Base-by-base conservation (phyloP, 805 yeast genomes). In the Kockiozyma suomiensis region DNA sequence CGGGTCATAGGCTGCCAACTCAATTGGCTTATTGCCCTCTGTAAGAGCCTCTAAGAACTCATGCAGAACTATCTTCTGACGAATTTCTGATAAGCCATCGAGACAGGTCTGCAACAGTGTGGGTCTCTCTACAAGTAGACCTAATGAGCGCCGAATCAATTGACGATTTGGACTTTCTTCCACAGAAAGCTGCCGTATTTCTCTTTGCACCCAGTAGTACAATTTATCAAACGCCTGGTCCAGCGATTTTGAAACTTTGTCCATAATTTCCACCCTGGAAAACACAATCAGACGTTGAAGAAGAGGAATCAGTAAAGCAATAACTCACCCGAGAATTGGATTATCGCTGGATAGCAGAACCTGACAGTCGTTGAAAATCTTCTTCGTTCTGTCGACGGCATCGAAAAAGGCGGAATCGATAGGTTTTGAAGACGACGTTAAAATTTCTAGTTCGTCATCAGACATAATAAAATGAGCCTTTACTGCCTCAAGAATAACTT, bases 1-100 rank as follows among this genome's bases (percentile, higher is more conserved):
- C 0, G 97, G 88, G 70, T 93, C 97, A 71, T 87, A 87, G 0
- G 88, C 86, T 7, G 86, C 82, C 46, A 86, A 74, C 32, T 83
- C 80, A 23, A 90, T 77, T 0, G 91, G 88, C 19, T 70, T 66
- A 35, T 69, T 73, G n/a, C 66, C 70, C 15, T 54, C 67, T 1
- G 74, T 69, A 4, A 77, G 47, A 1, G 76, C 76, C 4, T 58
- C 74, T 42, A 83, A 68, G 68, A 92, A 90, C 43, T 90, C 96
- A 52, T 84, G 87, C 4, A 83, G 74, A 3, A 90, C 75, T 3
- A 75, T 73, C 62, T 84, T 81, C 1, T 92, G 84, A 47, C 97
- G 80, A n/a, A 85, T 75, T n/a, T 83, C 84, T 0, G 85, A 78
- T n/a, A 91, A 81, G 40, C 81, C 84, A 23, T 78, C 77, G 28